Conservation (phyloP, 139 green algal species). For the Picochlorum sp. region DNA sequence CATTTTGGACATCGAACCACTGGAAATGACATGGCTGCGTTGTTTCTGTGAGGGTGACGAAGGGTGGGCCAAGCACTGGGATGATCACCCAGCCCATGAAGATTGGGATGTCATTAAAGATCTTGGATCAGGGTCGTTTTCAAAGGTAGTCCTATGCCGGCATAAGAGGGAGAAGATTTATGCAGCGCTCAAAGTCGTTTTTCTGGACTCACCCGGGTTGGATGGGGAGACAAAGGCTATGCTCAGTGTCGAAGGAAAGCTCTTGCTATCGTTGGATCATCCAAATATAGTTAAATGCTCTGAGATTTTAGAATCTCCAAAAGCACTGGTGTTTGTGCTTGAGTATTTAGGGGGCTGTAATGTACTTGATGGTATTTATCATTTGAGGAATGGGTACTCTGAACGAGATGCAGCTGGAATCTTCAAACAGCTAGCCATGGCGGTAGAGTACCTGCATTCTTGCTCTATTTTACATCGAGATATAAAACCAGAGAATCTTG, state of each 20-base stretch:
- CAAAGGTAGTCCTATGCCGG: conserved; percentile 33
- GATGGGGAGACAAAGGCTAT: neutral
- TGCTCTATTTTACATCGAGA: conserved; percentile 36
- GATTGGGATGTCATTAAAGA: conserved; percentile 37
- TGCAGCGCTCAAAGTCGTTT: conserved; percentile 40
- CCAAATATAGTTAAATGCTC: conserved; percentile 59
- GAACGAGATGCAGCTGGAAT: conserved; percentile 30
- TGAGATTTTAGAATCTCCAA: conserved; percentile 23
- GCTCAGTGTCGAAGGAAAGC: conserved; percentile 27
- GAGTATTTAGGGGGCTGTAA: conserved; percentile 36
- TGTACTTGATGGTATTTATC: conserved; percentile 27
- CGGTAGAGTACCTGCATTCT: conserved; percentile 24
- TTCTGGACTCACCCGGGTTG: neutral
- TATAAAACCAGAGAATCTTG: conserved; percentile 47
- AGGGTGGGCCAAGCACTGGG: neutral
- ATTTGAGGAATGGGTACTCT: conserved; percentile 28
- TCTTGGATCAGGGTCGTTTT: conserved; percentile 32
- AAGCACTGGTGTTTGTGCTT: conserved; percentile 33
- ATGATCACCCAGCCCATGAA: conserved; percentile 27
- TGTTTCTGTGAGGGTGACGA: neutral
- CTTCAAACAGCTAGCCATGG: conserved; percentile 31
- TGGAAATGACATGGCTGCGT: too few species aligned
- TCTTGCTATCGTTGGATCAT: conserved; percentile 53
- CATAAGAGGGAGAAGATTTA: conserved; percentile 12
- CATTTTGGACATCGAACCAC: too few species aligned